Conservation (phyloP, 192 early-diverging fungal genomes). For the Tieghemiomyces parasiticus region DNA sequence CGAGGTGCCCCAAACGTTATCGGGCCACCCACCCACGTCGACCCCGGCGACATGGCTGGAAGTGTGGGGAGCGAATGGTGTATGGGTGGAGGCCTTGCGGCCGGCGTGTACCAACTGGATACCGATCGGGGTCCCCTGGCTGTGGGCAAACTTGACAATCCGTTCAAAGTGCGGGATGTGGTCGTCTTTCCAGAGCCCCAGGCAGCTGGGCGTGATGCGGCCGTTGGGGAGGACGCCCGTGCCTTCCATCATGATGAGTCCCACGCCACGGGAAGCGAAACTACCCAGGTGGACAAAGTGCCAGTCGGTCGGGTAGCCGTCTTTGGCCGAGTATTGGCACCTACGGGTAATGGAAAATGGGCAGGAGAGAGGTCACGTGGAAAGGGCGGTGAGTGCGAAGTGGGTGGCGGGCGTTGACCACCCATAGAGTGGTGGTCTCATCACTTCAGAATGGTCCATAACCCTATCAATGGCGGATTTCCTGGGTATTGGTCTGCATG, state of each 20-base stretch:
- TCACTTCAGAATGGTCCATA: too few species aligned
- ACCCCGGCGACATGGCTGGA: constrained; percentile 9
- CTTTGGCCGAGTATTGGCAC: constrained; percentile 54
- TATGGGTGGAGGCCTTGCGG: constrained; percentile 50
- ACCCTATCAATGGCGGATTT: too few species aligned
- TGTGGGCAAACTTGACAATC: constrained; percentile 48
- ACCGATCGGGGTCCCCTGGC: constrained; percentile 36
- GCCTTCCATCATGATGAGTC: constrained; percentile 66
- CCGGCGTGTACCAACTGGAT: constrained; percentile 80
- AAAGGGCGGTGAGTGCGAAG: too few species aligned
- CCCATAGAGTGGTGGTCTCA: too few species aligned
- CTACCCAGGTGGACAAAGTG: constrained; percentile 48
- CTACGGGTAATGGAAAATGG: background rate
- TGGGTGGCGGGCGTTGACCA: too few species aligned
- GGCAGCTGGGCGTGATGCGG: constrained; percentile 58
- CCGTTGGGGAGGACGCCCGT: constrained; percentile 59
- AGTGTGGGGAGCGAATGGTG: constrained; percentile 9
- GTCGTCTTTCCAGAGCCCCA: constrained; percentile 72
- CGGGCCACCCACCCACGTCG: constrained; percentile 13
- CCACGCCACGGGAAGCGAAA: constrained; percentile 61
- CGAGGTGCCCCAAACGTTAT: constrained; percentile 50
- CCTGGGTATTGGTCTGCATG: too few species aligned
- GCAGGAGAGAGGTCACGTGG: too few species aligned
- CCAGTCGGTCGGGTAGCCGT: constrained; percentile 50
- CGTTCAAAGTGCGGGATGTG: constrained; percentile 39